A percentile compares a stretch with the other conserved stretches of the same genome.
Evolutionary conservation across 441 rosid genomes (phyloP).

Genomic region (Biscutella auriculata): DNA sequence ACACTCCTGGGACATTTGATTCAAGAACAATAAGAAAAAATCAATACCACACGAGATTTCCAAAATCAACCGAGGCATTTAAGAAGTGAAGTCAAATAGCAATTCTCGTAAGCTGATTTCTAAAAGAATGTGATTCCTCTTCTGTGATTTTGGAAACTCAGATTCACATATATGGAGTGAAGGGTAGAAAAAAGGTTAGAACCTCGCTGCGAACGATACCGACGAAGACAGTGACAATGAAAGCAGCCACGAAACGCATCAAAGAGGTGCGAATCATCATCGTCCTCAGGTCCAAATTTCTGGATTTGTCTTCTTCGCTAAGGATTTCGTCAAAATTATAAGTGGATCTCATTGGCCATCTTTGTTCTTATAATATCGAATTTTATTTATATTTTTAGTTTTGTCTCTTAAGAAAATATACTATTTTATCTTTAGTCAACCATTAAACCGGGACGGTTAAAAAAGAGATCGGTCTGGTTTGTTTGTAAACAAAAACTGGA

Average conservation of each 20-base stretch:
- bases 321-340: no score
- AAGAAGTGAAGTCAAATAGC: neutral
- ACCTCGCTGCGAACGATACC: constrained; percentile 37
- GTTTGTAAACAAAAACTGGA: neutral
- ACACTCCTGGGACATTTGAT: constrained; percentile 35
- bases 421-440: no score
- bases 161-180: no score
- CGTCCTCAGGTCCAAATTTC: neutral
- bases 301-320: no score
- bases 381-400: no score
- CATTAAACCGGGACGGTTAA: neutral
- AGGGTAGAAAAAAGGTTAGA: constrained; percentile 9
- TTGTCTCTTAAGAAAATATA: no score
- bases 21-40: neutral
- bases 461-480: neutral
- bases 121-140: neutral
- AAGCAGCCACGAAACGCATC: constrained; percentile 21
- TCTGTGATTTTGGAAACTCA: neutral
- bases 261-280: neutral
- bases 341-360: no score
- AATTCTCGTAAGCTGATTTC: neutral
- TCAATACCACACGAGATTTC: no score
- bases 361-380: no score
- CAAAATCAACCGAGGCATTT: neutral
- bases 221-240: constrained; percentile 21